A percentile compares a stretch with the other conserved stretches of the same genome.
Evolutionary conservation across 225 moss, liverwort and hornwort genomes (phyloP).

Genomic region (Marchantia polymorpha): DNA sequence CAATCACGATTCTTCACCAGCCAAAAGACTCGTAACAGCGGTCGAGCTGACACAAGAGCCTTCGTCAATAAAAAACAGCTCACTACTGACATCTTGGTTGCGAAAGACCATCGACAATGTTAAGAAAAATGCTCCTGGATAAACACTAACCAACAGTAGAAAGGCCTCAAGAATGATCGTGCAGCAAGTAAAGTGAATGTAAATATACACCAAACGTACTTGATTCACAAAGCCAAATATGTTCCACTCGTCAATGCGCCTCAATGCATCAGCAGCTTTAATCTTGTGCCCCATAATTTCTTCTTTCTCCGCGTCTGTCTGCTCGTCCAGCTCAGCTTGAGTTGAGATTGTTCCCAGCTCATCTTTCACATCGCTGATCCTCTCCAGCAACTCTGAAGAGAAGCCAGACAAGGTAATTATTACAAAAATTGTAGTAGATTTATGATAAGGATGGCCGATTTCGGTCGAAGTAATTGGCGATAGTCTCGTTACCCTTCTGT

Average conservation of each 20-base stretch:
- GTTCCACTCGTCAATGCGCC: slow-evolving; percentile 88
- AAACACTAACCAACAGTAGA: neutral
- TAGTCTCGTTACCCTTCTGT: no score
- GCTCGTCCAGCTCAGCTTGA: slow-evolving; percentile 36
- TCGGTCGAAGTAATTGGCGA: no score
- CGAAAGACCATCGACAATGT: neutral
- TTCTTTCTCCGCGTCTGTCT: neutral
- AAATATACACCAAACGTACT: slow-evolving; percentile 22
- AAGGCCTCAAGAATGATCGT: neutral
- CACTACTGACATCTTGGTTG: neutral
- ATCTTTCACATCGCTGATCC: slow-evolving; percentile 63
- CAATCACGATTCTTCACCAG: neutral
- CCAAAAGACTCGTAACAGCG: neutral
- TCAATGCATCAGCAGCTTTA: slow-evolving; percentile 68
- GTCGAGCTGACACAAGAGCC: neutral
- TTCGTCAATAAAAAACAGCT: neutral
- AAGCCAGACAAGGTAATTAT: neutral
- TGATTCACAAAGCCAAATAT: slow-evolving; percentile 56
- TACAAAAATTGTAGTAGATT: neutral
- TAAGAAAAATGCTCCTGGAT: neutral
- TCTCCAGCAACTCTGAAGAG: slow-evolving; percentile 60
- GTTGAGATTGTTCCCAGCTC: slow-evolving; percentile 54
- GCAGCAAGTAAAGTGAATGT: neutral
- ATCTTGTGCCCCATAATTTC: slow-evolving; percentile 42
- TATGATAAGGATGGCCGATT: no score